A percentile compares a stretch with the other conserved stretches of the same genome.
phyloP scores from a whole-genome alignment of 1,284 basidiomycete species.

The Ustilago cynodontis region DNA sequence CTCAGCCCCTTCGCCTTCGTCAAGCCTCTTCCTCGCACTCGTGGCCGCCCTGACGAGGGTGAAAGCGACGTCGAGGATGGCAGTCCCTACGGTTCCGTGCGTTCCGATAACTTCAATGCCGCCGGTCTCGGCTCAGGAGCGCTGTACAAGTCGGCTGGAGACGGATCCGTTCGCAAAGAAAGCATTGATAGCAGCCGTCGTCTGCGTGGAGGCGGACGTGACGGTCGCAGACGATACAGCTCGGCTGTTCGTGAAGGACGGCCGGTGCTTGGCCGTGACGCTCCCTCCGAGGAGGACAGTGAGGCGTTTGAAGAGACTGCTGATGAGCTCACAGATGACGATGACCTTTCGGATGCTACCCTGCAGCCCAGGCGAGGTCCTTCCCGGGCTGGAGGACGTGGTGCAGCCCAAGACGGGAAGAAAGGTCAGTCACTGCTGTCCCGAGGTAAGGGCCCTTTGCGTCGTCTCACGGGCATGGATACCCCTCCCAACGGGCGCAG shows the following conservation, averaged over 20 bases:
- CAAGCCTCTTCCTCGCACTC: slow-evolving; percentile 56
- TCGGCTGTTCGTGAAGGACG: slow-evolving; percentile 30
- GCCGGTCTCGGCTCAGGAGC: slow-evolving; percentile 42
- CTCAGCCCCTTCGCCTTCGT: slow-evolving; percentile 58
- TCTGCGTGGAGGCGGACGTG: slow-evolving; percentile 37
- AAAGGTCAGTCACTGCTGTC: slow-evolving; percentile 27
- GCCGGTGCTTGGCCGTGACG: slow-evolving; percentile 37
- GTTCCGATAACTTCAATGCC: slow-evolving; percentile 40
- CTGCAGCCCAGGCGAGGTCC: slow-evolving; percentile 35
- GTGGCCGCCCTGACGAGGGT: slow-evolving; percentile 49
- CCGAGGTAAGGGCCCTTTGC: slow-evolving; percentile 39
- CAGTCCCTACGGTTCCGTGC: slow-evolving; percentile 36
- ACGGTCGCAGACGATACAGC: slow-evolving; percentile 47
- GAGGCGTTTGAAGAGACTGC: slow-evolving; percentile 38
- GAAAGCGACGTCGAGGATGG: slow-evolving; percentile 46
- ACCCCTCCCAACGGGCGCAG: slow-evolving; percentile 21
- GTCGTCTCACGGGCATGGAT: slow-evolving; percentile 29
- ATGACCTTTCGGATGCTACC: slow-evolving; percentile 37
- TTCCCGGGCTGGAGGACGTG: slow-evolving; percentile 24
- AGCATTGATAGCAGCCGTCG: slow-evolving; percentile 20
- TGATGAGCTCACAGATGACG: slow-evolving; percentile 41
- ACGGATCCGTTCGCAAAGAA: slow-evolving; percentile 4
- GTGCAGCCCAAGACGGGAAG: slow-evolving; percentile 13
- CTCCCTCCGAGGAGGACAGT: slow-evolving; percentile 25
- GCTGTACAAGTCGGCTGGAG: slow-evolving; percentile 26